phyloP scores from a whole-genome alignment of 2,329 filamentous ascomycete species.

The Talaromyces amestolkiae region DNA sequence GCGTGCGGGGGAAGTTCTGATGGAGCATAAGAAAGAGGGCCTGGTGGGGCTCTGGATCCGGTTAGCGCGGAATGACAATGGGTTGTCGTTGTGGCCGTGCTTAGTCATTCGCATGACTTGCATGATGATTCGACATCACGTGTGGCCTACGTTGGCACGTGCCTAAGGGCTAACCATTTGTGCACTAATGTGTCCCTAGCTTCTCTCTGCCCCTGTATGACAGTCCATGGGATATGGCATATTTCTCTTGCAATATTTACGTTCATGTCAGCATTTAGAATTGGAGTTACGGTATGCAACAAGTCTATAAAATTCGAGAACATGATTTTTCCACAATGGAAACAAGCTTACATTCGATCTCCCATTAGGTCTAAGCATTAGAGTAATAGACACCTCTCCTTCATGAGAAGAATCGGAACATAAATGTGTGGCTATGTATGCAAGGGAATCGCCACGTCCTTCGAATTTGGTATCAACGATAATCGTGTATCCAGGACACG shows the following conservation, averaged over 20 bases:
- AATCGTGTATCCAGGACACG: slow-evolving; percentile 9
- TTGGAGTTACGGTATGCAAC: too few species aligned
- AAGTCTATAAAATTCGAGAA: neutral
- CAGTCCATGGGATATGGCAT: too few species aligned
- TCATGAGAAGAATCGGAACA: slow-evolving; percentile 12
- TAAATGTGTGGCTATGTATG: slow-evolving; percentile 2
- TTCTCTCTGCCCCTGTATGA: neutral
- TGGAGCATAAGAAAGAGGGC: slow-evolving; percentile 7
- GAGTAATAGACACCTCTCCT: slow-evolving; percentile 3
- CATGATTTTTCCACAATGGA: neutral
- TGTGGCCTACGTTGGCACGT: neutral
- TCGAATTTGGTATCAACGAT: slow-evolving; percentile 13
- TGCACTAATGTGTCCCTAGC: neutral
- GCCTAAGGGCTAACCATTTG: neutral
- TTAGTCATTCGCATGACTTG: slow-evolving; percentile 11
- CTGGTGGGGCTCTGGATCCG: neutral
- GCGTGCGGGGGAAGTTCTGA: slow-evolving; percentile 17
- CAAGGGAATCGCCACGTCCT: neutral
- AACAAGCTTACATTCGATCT: neutral
- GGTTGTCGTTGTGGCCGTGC: neutral
- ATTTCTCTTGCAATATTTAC: too few species aligned
- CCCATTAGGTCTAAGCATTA: slow-evolving; percentile 13
- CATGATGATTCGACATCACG: slow-evolving; percentile 1
- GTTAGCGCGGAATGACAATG: neutral
- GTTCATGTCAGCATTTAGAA: too few species aligned